Base-by-base conservation (phyloP, 2,329 filamentous ascomycete species). In the Hortaea sp. region DNA sequence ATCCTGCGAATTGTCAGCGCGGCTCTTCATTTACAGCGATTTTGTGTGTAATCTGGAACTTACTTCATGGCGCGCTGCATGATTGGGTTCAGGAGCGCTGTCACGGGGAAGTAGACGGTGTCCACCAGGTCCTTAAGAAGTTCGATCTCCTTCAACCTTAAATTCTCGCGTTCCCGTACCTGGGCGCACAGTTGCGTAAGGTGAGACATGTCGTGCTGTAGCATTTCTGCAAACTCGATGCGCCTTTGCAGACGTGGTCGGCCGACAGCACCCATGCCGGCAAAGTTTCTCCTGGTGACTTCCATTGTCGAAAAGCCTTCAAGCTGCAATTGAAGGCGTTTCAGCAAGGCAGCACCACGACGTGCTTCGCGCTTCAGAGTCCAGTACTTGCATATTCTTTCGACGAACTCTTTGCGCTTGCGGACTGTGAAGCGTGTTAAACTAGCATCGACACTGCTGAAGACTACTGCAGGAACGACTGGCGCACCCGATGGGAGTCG, bases 231-330 rank as follows among this genome's bases (percentile, higher is more conserved):
- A 63, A 98, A 98, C 51, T 90, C 85, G 55, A 97, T 89, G 39
- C 92, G 82, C 48, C 88, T 77, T 43, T 83, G 75, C 29, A 98
- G 73, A 42, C 88, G 78, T 28, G 84, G 77, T 58, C 83, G 81
- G 45, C 92, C 92, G 41, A 81, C 82, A 37, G 85, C 81, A 5
- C 92, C 92, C 87, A 97, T 95, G 34, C 85, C 84, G n/a, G 85
- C 85, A 66, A 95, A 98, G 66, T 97, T 90, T 49, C 92, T 84
- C 44, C 92, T 79, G 2, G 92, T 95, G 54, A 98, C 82, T 67
- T 98, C 92, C 84, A 95, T 95, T 0, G 88, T 95, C 5, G 90
- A 90, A 65, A 97, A 98, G 0, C 88, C 87, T 65, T 97, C 90
- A 76, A 95, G 85, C 65, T 95, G 89, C 47, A 97, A 70, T 64